A percentile compares a stretch with the other conserved stretches of the same genome.
These are phyloP conservation scores for Pistacia integerrima DNA, from an alignment of 345 rosid species.

Conservation along the genomic window DNA sequence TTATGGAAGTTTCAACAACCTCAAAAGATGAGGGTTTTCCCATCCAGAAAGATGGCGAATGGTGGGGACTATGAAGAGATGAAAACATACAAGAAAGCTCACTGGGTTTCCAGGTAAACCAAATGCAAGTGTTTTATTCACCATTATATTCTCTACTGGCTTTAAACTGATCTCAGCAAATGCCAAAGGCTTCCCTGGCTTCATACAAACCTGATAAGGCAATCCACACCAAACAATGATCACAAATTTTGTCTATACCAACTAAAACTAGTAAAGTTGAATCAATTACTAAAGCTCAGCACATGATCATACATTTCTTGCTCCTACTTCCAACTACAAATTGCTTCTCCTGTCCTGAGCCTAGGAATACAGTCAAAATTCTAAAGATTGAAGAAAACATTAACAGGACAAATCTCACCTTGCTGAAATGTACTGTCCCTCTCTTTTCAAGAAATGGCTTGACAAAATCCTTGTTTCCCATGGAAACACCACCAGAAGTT, in stretches of 20 bases:
- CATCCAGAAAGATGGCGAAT: conserved; percentile 86
- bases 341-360: background rate
- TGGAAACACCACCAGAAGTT: conserved; percentile 97
- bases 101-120: conserved; percentile 99
- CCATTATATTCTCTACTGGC: conserved; percentile 29
- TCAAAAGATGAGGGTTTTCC: conserved; percentile 68
- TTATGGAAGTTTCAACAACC: conserved; percentile 49
- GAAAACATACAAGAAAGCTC: conserved; percentile 88
- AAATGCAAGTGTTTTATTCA: conserved; percentile 75
- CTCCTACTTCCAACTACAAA: background rate
- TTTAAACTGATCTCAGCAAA: conserved; percentile 71
- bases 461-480: conserved; percentile 96
- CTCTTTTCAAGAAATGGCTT: conserved; percentile 78
- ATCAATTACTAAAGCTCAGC: conserved; percentile 11
- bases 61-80: conserved; percentile 83
- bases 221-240: conserved; percentile 14
- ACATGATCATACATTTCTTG: background rate
- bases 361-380: background rate
- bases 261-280: conserved; percentile 11
- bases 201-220: conserved; percentile 76
- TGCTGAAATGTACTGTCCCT: conserved; percentile 72
- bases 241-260: conserved; percentile 13
- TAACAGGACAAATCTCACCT: conserved; percentile 42
- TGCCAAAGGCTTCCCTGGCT: conserved; percentile 92
- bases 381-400: background rate